Conservation (phyloP, 352 stramenopile genomes). For the Pythium aphanidermatum region DNA sequence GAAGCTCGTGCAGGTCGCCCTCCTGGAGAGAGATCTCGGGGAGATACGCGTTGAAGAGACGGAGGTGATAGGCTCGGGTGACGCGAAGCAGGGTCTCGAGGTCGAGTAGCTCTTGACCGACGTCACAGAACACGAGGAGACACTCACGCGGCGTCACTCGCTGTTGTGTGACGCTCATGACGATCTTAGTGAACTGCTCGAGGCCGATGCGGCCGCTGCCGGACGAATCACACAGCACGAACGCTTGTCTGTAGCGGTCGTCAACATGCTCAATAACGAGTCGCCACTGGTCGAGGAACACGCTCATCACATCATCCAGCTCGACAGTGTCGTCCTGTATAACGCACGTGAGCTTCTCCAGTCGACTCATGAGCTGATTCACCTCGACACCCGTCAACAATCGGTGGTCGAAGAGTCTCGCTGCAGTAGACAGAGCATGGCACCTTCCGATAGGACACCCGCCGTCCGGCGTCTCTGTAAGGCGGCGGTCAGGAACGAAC, state of each 20-base stretch:
- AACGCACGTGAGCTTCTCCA: slow-evolving; percentile 24
- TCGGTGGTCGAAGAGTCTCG: slow-evolving; percentile 38
- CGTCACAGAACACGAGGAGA: slow-evolving; percentile 58
- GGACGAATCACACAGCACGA: slow-evolving; percentile 28
- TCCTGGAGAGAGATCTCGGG: slow-evolving; percentile 46
- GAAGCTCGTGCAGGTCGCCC: slow-evolving; percentile 40
- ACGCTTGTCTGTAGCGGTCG: slow-evolving; percentile 50
- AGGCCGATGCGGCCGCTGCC: slow-evolving; percentile 47
- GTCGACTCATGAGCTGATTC: slow-evolving; percentile 24
- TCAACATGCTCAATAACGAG: slow-evolving; percentile 39
- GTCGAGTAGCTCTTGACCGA: slow-evolving; percentile 52
- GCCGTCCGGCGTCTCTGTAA: slow-evolving; percentile 50
- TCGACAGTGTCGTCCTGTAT: slow-evolving; percentile 24
- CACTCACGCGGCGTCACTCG: slow-evolving; percentile 45
- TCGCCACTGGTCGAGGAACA: slow-evolving; percentile 55
- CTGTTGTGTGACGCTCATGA: slow-evolving; percentile 48
- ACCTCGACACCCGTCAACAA: slow-evolving; percentile 31
- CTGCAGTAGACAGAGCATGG: slow-evolving; percentile 24
- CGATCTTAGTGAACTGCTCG: slow-evolving; percentile 69
- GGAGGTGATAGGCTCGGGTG: slow-evolving; percentile 50
- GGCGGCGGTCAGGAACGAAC: slow-evolving; percentile 44
- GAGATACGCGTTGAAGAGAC: slow-evolving; percentile 41
- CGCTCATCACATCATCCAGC: slow-evolving; percentile 56
- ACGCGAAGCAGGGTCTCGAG: slow-evolving; percentile 49
- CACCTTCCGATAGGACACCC: slow-evolving; percentile 35